Evolutionary conservation across 345 rosid species (phyloP).

Genomic region (Gossypium australe): DNA sequence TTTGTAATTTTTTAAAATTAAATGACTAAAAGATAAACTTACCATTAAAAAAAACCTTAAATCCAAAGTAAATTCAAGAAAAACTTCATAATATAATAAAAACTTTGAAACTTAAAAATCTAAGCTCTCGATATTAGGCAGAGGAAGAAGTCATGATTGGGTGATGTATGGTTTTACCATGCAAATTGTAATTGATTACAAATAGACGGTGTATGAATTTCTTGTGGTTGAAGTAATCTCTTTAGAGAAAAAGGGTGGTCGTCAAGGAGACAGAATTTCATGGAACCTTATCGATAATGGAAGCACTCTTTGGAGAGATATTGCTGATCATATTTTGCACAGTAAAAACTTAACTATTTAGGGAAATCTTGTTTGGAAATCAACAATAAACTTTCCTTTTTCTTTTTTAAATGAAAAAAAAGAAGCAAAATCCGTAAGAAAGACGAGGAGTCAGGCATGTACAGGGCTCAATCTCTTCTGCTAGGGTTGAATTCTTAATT

Average conservation of each 20-base stretch:
- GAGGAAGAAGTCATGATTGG: no score
- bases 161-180: neutral
- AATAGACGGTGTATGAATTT: neutral
- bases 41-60: no score
- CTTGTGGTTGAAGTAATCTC: neutral
- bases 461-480: neutral
- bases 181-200: neutral
- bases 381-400: neutral
- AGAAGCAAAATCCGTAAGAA: neutral
- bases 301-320: neutral
- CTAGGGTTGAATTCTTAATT: neutral
- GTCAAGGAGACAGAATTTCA: conserved; percentile 4
- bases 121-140: no score
- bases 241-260: neutral
- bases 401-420: no score
- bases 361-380: neutral
- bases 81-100: no score
- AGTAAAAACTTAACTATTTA: neutral
- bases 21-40: no score
- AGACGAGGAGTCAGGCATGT: neutral
- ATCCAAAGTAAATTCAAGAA: no score
- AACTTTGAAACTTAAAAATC: no score
- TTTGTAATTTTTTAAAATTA: no score
- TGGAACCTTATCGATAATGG: conserved; percentile 1
- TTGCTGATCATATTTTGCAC: neutral